Conservation (phyloP, 148 eudicot species). For the Silene latifolia region DNA sequence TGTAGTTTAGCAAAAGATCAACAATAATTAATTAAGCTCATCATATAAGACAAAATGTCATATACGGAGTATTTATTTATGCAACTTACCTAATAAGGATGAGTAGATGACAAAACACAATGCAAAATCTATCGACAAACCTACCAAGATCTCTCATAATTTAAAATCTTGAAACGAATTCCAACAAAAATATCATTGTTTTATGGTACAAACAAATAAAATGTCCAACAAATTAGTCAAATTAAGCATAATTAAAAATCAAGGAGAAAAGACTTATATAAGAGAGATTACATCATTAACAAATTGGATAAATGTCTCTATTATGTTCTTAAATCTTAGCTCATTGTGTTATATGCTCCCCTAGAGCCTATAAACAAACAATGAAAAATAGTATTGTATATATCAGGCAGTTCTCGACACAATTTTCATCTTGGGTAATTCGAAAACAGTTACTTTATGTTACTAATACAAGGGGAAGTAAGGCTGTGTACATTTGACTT, state of each 20-base stretch:
- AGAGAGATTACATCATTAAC: conserved; percentile 35
- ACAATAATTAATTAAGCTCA: background rate
- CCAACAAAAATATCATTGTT: background rate
- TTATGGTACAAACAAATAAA: conserved; percentile 19
- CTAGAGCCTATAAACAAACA: conserved; percentile 23
- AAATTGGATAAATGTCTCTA: conserved; percentile 23
- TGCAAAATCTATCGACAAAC: conserved; percentile 31
- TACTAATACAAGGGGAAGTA: too few species aligned
- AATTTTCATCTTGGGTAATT: too few species aligned
- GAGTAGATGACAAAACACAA: conserved; percentile 21
- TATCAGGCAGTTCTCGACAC: too few species aligned
- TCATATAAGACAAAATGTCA: background rate
- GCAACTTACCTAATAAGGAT: background rate
- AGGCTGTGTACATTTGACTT: too few species aligned
- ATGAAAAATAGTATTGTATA: background rate
- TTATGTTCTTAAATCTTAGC: conserved; percentile 7
- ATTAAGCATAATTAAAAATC: conserved; percentile 3
- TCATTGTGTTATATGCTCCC: conserved; percentile 28
- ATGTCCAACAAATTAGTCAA: conserved; percentile 13
- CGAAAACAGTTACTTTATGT: too few species aligned
- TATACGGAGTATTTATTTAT: too few species aligned
- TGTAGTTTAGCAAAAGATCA: too few species aligned
- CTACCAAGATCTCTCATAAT: conserved; percentile 19
- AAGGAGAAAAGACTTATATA: conserved; percentile 12
- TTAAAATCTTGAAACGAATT: background rate